phyloP scores from a whole-genome alignment of 805 yeast species.

The Torulaspora microellipsoides region DNA sequence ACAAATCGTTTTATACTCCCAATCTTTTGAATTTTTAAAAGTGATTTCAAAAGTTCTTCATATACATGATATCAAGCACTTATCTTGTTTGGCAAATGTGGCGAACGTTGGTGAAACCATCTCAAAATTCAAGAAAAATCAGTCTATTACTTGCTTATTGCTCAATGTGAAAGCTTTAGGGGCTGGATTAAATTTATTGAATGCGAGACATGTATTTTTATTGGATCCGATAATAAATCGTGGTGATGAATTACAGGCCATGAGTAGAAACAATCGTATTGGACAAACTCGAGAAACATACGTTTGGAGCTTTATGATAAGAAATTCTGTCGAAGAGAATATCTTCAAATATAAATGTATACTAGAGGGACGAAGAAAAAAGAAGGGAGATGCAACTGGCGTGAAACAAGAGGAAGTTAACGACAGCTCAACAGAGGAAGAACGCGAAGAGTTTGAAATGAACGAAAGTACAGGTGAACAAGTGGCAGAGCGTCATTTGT shows the following conservation, averaged over 20 bases:
- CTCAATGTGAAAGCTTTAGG: slow-evolving; percentile 84
- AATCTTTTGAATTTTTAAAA: slow-evolving; percentile 72
- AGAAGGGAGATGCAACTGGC: slow-evolving; percentile 1
- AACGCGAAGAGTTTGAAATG: slow-evolving; percentile 23
- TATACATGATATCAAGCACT: slow-evolving; percentile 49
- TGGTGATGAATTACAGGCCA: slow-evolving; percentile 85
- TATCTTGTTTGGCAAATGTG: slow-evolving; percentile 45
- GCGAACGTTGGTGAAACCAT: slow-evolving; percentile 25
- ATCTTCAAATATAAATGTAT: slow-evolving; percentile 45
- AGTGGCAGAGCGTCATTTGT: slow-evolving; percentile 29
- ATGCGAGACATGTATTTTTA: slow-evolving; percentile 86
- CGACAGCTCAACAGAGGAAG: slow-evolving; percentile 15
- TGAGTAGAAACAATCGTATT: slow-evolving; percentile 85
- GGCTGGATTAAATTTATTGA: slow-evolving; percentile 83
- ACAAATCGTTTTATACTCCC: slow-evolving; percentile 86
- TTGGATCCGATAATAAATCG: slow-evolving; percentile 92
- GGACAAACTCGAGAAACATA: slow-evolving; percentile 80
- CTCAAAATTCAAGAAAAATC: slow-evolving; percentile 55
- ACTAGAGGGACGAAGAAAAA: slow-evolving; percentile 22
- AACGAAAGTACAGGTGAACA: slow-evolving; percentile 27
- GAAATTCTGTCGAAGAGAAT: slow-evolving; percentile 83
- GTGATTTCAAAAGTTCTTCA: slow-evolving; percentile 63
- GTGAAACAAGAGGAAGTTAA: slow-evolving; percentile 1
- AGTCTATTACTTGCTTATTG: slow-evolving; percentile 73
- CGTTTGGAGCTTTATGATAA: slow-evolving; percentile 88